Base-by-base conservation (phyloP, 2,329 filamentous ascomycete genomes). In the Ilyonectria destructans region DNA sequence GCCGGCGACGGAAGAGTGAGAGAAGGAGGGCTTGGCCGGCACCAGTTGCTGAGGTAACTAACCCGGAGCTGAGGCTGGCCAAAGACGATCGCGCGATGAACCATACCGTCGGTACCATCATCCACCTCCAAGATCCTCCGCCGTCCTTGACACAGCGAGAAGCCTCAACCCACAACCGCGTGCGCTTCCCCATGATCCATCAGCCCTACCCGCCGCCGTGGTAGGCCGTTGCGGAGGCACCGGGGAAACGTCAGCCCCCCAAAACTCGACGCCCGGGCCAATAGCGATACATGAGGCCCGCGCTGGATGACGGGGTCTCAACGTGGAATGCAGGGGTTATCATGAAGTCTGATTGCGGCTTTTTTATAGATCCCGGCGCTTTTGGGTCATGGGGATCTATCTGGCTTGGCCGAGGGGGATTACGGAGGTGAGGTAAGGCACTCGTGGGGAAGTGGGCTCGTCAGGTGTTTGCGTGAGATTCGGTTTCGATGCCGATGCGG, bases 261-360 rank as follows among this genome's bases (percentile, higher is more conserved):
- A 58, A 48, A 49, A 33, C 31, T 4, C 29, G 21, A 19, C 40
- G 23, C 40, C 12, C 7, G 57, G 37, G 43, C 63, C 63, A 65
- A 65, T 65, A 17, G 56, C 48, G 48, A 40, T 13, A 31, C 13
- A 31, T 65, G 56, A 60, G 56, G 62, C 49, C 56, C 37, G 62
- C 62, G 62, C 56, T 65, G 63, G 43, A 55, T 51, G 63, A 61
- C 57, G 57, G 63, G 63, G 63, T 56, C 55, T 65, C 57, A 56
- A 65, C 57, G 62, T 66, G 63, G 51, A 66, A 45, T 66, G 52
- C 58, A 66, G 63, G 63, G 63, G 35, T 66, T 29, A 52, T 66
- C 58, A 66, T 66, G 63, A 60, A 61, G 29, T 65, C 17, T 57
- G 57, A 56, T 66, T 66, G 63, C 51, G 49, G 33, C 63, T 45